Percentiles rank a stretch among this genome's conserved stretches.
Evolutionary conservation across 2,329 filamentous ascomycete genomes (phyloP).

Genomic region (Xylariaceae sp.): DNA sequence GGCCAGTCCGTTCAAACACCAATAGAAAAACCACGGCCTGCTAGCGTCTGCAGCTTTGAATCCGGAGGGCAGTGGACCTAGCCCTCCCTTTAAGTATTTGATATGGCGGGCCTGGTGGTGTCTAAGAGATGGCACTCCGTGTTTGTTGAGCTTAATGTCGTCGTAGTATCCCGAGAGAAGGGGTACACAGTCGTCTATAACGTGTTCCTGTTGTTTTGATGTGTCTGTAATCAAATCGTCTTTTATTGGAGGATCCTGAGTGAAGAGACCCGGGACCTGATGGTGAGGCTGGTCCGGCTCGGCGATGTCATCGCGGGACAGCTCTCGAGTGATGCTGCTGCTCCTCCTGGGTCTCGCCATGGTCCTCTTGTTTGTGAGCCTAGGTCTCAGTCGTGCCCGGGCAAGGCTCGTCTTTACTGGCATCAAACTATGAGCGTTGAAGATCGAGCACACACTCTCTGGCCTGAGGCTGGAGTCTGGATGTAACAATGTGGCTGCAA

Average conservation of each 20-base stretch:
- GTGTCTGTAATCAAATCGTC: slow-evolving; percentile 68
- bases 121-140: slow-evolving; percentile 70
- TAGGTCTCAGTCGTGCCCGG: slow-evolving; percentile 28
- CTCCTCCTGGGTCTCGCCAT: slow-evolving; percentile 7
- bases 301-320: slow-evolving; percentile 1
- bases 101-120: slow-evolving; percentile 57
- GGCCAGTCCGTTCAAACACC: slow-evolving; percentile 74
- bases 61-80: slow-evolving; percentile 61
- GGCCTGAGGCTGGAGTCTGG: too few species aligned
- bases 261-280: slow-evolving; percentile 56
- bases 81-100: slow-evolving; percentile 58
- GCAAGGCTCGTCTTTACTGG: slow-evolving; percentile 33
- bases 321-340: background rate
- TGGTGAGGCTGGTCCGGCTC: slow-evolving; percentile 11
- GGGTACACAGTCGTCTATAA: slow-evolving; percentile 65
- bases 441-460: too few species aligned
- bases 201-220: slow-evolving; percentile 65
- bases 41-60: slow-evolving; percentile 81
- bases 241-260: slow-evolving; percentile 56
- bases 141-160: slow-evolving; percentile 57
- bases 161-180: slow-evolving; percentile 58
- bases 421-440: slow-evolving; percentile 20
- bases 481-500: too few species aligned
- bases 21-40: slow-evolving; percentile 92
- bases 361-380: slow-evolving; percentile 20